phyloP scores from a whole-genome alignment of 2,329 filamentous ascomycete species.

The Monosporascus sp. region DNA sequence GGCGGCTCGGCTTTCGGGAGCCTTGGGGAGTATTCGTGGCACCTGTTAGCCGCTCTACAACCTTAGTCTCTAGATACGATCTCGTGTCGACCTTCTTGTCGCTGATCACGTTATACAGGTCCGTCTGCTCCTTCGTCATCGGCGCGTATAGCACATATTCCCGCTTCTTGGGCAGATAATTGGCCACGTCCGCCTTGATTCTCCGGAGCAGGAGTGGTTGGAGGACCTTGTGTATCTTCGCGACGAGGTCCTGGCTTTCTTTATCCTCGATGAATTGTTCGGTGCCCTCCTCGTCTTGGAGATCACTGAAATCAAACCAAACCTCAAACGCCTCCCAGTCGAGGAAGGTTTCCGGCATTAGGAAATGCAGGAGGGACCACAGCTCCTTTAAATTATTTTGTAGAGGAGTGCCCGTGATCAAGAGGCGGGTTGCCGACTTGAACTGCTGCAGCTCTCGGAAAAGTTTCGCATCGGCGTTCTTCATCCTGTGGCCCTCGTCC shows the following conservation, averaged over 20 bases:
- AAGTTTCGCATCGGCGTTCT: conserved; percentile 90
- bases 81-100: conserved; percentile 57
- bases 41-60: conserved; percentile 57
- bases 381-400: conserved; percentile 95
- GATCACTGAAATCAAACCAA: conserved; percentile 95
- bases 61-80: conserved; percentile 77
- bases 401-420: conserved; percentile 91
- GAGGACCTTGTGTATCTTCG: conserved; percentile 86
- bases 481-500: conserved; percentile 95
- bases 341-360: conserved; percentile 88
- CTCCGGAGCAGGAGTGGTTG: conserved; percentile 85
- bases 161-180: conserved; percentile 86
- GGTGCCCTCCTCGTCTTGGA: conserved; percentile 76
- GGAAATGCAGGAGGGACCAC: conserved; percentile 91
- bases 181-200: conserved; percentile 90
- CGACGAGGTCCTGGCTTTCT: conserved; percentile 69
- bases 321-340: conserved; percentile 88
- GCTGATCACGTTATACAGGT: conserved; percentile 68
- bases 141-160: conserved; percentile 96
- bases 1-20: conserved; percentile 28
- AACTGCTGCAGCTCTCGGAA: conserved; percentile 87
- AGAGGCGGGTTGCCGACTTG: conserved; percentile 79
- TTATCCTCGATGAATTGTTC: conserved; percentile 76
- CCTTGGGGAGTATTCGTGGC: conserved; percentile 40
- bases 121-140: conserved; percentile 83